These are phyloP conservation scores for Tylopilus cervinicoccineus DNA, from an alignment of 768 basidiomycete genomes.

Conservation along the genomic window DNA sequence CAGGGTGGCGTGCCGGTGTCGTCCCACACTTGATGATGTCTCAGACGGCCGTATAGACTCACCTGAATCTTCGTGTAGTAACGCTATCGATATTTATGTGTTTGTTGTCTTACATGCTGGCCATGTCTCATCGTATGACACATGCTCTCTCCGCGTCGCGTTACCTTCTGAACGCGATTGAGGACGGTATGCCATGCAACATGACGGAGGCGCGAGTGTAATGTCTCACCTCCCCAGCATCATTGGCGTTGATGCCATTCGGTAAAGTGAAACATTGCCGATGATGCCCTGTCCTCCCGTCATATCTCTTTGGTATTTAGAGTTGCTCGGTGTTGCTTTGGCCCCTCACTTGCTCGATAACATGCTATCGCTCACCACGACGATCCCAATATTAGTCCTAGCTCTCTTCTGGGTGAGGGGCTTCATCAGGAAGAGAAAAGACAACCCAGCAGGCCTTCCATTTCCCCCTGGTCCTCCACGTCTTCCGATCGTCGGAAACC, in stretches of 20 bases:
- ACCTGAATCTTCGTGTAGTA: slow-evolving; percentile 23
- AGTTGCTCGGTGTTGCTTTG: neutral
- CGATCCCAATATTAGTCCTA: slow-evolving; percentile 1
- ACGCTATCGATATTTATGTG: slow-evolving; percentile 23
- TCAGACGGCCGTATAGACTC: slow-evolving; percentile 2
- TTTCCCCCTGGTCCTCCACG: slow-evolving; percentile 42
- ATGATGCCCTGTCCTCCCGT: neutral
- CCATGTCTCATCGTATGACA: neutral
- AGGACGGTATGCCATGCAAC: neutral
- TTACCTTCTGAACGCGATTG: neutral
- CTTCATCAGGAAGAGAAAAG: slow-evolving; percentile 2
- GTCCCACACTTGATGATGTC: slow-evolving; percentile 12
- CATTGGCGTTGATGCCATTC: neutral
- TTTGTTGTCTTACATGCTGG: neutral
- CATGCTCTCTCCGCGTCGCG: neutral
- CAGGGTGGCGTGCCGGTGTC: slow-evolving; percentile 14
- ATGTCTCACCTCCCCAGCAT: slow-evolving; percentile 8
- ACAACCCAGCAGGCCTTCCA: slow-evolving; percentile 19
- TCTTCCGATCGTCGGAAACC: slow-evolving; percentile 42
- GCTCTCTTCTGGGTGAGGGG: neutral
- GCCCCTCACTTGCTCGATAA: neutral
- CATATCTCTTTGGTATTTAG: slow-evolving; percentile 2
- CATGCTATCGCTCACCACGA: slow-evolving; percentile 4
- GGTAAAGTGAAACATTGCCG: slow-evolving; percentile 11
- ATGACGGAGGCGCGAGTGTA: neutral